Percentiles rank a stretch among this genome's conserved stretches.
These are phyloP conservation scores for Rhazya stricta DNA, from an alignment of 257 asterid species.

Conservation along the genomic window DNA sequence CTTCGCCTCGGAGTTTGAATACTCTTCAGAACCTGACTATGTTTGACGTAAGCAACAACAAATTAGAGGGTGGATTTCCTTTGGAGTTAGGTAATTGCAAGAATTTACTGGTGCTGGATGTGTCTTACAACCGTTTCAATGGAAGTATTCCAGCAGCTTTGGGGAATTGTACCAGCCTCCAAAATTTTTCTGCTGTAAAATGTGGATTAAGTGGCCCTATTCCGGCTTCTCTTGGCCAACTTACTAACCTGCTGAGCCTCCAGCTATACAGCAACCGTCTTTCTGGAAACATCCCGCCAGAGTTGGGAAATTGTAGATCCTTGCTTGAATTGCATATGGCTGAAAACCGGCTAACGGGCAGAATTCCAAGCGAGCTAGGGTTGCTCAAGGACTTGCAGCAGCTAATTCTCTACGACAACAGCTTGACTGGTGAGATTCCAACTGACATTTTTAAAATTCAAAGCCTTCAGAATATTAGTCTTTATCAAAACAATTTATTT, in stretches of 20 bases:
- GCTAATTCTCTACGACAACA: slow-evolving; percentile 49
- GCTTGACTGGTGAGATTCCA: slow-evolving; percentile 69
- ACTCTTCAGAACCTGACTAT: slow-evolving; percentile 40
- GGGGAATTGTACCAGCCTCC: slow-evolving; percentile 57
- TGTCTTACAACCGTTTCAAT: slow-evolving; percentile 48
- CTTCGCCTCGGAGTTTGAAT: slow-evolving; percentile 52
- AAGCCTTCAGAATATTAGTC: slow-evolving; percentile 43
- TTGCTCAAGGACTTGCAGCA: slow-evolving; percentile 35
- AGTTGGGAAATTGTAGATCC: slow-evolving; percentile 61
- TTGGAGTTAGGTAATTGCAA: slow-evolving; percentile 42
- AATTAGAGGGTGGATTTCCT: slow-evolving; percentile 47
- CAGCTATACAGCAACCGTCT: slow-evolving; percentile 54
- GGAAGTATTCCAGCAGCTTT: slow-evolving; percentile 58
- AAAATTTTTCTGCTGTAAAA: slow-evolving; percentile 36
- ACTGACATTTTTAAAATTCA: slow-evolving; percentile 56
- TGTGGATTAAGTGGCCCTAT: slow-evolving; percentile 58
- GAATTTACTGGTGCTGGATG: slow-evolving; percentile 27
- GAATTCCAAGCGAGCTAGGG: slow-evolving; percentile 66
- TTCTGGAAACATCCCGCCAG: slow-evolving; percentile 68
- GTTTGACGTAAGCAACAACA: slow-evolving; percentile 45
- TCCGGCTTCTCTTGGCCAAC: slow-evolving; percentile 66
- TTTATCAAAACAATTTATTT: slow-evolving; percentile 58
- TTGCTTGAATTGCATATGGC: slow-evolving; percentile 48
- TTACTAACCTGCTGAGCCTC: slow-evolving; percentile 39
- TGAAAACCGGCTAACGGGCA: slow-evolving; percentile 49